Conservation (phyloP, 129 eudicot genomes). For the Helianthus annuus region HanXRQr2.0-SUNRISE NC_035443.2:164599757-164600256, state of each 20-base stretch:
- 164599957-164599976: constrained; percentile 72
- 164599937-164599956: constrained; percentile 85
- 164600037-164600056: constrained; percentile 86
- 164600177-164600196: background rate
- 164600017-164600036: constrained; percentile 86
- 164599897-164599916: constrained; percentile 88
- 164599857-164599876: background rate
- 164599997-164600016: constrained; percentile 96
- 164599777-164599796: constrained; percentile 94
- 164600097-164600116: constrained; percentile 89
- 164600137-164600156: background rate
- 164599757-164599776: constrained; percentile 52
- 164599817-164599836: constrained; percentile 14
- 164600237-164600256: constrained; percentile 64
- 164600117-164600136: constrained; percentile 21
- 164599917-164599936: constrained; percentile 84
- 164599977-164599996: constrained; percentile 88
- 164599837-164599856: background rate
- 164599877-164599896: background rate
- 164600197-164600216: constrained; percentile 87
- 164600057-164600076: constrained; percentile 95
- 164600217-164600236: constrained; percentile 96
- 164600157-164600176: constrained; percentile 9
- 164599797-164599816: constrained; percentile 98
- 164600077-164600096: constrained; percentile 86